Percentiles rank a stretch among this genome's conserved stretches.
phyloP scores from a whole-genome alignment of 306 rosid species.

The Cucurbita maxima region DNA sequence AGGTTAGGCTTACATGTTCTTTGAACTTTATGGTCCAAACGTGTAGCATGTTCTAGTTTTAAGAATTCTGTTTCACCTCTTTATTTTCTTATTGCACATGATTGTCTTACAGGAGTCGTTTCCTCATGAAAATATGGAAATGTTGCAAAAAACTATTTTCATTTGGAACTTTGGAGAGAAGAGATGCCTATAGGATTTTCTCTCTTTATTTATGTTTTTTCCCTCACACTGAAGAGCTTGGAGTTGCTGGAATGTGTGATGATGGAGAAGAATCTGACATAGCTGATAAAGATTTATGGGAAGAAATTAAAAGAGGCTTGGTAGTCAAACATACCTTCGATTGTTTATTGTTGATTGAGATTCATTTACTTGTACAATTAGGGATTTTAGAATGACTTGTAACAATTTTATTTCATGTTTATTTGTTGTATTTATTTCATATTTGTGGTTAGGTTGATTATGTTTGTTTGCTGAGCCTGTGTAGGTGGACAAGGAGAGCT shows the following conservation, averaged over 20 bases:
- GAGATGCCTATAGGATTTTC: slow-evolving; percentile 67
- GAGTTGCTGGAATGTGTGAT: slow-evolving; percentile 21
- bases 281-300: slow-evolving; percentile 68
- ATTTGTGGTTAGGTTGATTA: not conserved
- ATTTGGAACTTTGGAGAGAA: slow-evolving; percentile 61
- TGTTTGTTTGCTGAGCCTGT: slow-evolving; percentile 1
- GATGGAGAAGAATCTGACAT: slow-evolving; percentile 35
- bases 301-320: slow-evolving; percentile 70
- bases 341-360: slow-evolving; percentile 9
- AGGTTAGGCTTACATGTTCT: slow-evolving; percentile 32
- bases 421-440: not conserved
- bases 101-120: slow-evolving; percentile 45
- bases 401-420: not conserved
- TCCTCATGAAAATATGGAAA: slow-evolving; percentile 59
- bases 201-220: slow-evolving; percentile 62
- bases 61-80: not conserved
- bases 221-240: slow-evolving; percentile 28
- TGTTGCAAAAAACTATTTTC: slow-evolving; percentile 69
- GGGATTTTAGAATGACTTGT: slow-evolving; percentile 12
- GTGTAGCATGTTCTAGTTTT: slow-evolving; percentile 6
- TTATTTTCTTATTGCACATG: slow-evolving; percentile 11
- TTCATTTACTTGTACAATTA: slow-evolving; percentile 8
- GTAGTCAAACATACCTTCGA: slow-evolving; percentile 29
- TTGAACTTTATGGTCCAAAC: slow-evolving; percentile 1
- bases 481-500: slow-evolving; percentile 77